Evolutionary conservation across 139 green algal genomes (phyloP).

Genomic region (Limnomonas spitsbergensis): DNA sequence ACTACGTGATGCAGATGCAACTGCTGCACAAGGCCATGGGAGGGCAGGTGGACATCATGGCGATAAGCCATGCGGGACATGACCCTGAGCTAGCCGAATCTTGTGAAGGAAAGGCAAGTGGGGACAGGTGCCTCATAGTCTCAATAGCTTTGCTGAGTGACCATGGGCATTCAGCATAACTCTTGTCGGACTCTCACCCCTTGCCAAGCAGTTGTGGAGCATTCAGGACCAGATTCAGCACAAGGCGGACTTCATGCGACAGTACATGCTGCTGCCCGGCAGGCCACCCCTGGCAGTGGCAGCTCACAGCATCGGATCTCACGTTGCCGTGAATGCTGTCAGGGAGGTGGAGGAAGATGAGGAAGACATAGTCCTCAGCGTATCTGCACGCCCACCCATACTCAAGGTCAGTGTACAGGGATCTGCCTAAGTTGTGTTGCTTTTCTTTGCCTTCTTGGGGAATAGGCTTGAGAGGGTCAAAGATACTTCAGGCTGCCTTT

Average conservation of each 20-base stretch:
- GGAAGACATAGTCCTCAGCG: no score
- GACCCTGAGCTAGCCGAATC: not conserved
- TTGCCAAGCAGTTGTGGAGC: not conserved
- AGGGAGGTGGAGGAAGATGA: not conserved
- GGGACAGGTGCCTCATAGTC: not conserved
- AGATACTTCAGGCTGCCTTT: no score
- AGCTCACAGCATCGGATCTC: conserved; percentile 23
- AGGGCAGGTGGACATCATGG: conserved; percentile 2
- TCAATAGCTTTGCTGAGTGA: no score
- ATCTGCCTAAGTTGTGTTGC: no score
- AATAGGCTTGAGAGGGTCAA: no score
- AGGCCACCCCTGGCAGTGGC: conserved; percentile 18
- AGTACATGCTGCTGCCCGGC: conserved; percentile 9
- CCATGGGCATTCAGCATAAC: no score
- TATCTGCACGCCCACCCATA: no score
- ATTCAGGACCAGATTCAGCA: conserved; percentile 24
- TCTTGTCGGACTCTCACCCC: no score
- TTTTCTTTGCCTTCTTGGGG: no score
- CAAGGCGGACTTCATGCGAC: conserved; percentile 23
- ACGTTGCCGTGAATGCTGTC: conserved; percentile 11
- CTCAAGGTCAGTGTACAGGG: no score
- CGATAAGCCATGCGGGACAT: conserved; percentile 17
- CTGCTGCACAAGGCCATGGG: conserved; percentile 14
- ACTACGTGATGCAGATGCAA: conserved; percentile 7
- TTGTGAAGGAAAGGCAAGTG: no score